Evolutionary conservation across 768 basidiomycete species (phyloP), one percentile per base, ranked within the genome.

Genomic region (Lentinula detonsa): DNA sequence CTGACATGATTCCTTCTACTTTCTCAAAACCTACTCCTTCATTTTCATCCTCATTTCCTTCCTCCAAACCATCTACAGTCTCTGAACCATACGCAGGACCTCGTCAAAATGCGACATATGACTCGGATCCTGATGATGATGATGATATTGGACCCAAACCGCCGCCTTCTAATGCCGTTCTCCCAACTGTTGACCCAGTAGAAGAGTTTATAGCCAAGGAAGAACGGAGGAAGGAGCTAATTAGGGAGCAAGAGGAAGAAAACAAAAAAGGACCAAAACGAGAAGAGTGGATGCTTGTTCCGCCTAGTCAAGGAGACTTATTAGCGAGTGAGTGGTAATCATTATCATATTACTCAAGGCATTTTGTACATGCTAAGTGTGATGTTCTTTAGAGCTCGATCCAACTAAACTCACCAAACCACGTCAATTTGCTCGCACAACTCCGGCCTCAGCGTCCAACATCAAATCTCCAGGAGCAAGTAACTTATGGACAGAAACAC

Each of bases 211-310:
- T 93, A 68, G 93, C 92, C 69, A 79, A 84, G 58, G 95, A 99
- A 72, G 90, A 91, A 67, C 83, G 87, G 62, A 77, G 90, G 63
- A 75, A 83, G 60, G 86, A 90, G 66, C 77, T 85, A 61, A 76
- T 86, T 35, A 90, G 93, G 78, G 85, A 55, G 50, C 66, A 90
- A 85, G 93, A 91, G 77, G 89, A 87, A 1, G 74, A 79, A 10
- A 87, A 89, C 66, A 91, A 91, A 10, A 94, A 93, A 71, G 81
- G 82, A 42, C 76, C 85, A 42, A 77, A 93, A 71, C 85, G 97
- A 46, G 93, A 98, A 18, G 95, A 95, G 71, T 99, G 97, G 97
- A 99, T 99, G 97, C 81, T 98, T 49, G 89, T 90, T 1, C 96
- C 96, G 1, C 96, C 97, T 0, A 85, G 88, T 18, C 83, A 86